These are phyloP conservation scores for Penicillium crustosum DNA, from an alignment of 2,329 filamentous ascomycete genomes.

Conservation along the genomic window DNA sequence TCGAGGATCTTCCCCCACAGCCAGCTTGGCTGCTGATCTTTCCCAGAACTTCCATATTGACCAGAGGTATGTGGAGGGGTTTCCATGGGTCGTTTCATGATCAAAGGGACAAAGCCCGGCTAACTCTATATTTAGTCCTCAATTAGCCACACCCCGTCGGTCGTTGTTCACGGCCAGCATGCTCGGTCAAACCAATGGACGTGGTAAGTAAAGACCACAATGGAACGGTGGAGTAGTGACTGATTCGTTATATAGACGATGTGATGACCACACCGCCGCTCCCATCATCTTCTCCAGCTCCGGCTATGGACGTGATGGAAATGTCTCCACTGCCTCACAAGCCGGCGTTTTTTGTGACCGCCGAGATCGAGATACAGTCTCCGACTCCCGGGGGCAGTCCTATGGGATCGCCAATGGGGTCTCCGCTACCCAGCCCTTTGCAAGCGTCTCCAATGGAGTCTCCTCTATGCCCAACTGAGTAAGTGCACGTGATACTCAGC, in stretches of 20 bases:
- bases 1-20: constrained; percentile 83
- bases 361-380: constrained; percentile 67
- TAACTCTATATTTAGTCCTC: constrained; percentile 63
- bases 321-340: constrained; percentile 93
- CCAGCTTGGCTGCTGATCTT: constrained; percentile 87
- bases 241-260: constrained; percentile 54
- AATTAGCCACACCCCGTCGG: constrained; percentile 77
- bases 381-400: constrained; percentile 63
- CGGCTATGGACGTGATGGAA: constrained; percentile 78
- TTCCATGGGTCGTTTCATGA: neutral
- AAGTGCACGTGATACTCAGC: constrained; percentile 23
- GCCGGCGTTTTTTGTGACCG: constrained; percentile 60
- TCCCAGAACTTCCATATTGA: constrained; percentile 97
- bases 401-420: constrained; percentile 42
- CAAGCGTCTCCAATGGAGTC: constrained; percentile 41
- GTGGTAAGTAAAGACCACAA: constrained; percentile 50
- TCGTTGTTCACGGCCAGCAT: constrained; percentile 77
- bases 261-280: constrained; percentile 81
- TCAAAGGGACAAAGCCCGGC: constrained; percentile 24
- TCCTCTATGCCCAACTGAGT: constrained; percentile 36
- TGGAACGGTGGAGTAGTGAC: constrained; percentile 1
- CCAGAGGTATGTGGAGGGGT: constrained; percentile 64
- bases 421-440: constrained; percentile 41
- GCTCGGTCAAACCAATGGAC: constrained; percentile 58
- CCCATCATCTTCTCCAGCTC: constrained; percentile 77